Conservation (phyloP, 306 rosid species). For the Cucumis hystrix region DNA sequence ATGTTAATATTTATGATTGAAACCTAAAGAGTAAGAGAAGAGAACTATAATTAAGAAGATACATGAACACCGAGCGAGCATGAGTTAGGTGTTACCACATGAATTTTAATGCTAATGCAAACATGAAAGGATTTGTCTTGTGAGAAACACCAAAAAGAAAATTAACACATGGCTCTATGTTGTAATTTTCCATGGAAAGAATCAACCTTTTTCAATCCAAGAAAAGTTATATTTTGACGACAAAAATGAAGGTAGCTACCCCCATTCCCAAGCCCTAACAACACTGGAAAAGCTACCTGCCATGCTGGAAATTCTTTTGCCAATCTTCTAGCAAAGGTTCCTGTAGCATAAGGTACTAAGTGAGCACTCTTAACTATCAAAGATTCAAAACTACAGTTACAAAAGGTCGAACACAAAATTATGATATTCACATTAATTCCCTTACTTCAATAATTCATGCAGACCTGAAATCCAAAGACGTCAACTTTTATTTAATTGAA, state of each 20-base stretch:
- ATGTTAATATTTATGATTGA: not conserved
- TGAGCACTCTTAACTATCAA: not conserved
- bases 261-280: conserved; percentile 6
- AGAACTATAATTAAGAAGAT: not conserved
- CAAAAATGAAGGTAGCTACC: not conserved
- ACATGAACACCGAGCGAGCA: not conserved
- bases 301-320: conserved; percentile 77
- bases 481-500: not conserved
- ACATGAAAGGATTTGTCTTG: not conserved
- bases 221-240: not conserved
- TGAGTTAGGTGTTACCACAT: not conserved
- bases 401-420: not conserved
- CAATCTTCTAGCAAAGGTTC: conserved; percentile 80
- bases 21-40: not conserved
- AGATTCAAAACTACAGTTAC: not conserved
- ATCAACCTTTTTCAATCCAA: not conserved
- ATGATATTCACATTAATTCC: not conserved
- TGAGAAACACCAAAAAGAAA: not conserved
- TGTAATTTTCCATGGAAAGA: not conserved
- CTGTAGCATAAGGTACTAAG: conserved; percentile 28
- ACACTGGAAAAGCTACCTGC: conserved; percentile 55
- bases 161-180: not conserved
- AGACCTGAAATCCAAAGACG: not conserved
- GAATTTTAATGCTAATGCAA: not conserved
- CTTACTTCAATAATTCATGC: not conserved